Percentiles rank a stretch among this genome's conserved stretches.
These are phyloP conservation scores for Fusarium sp. DNA, from an alignment of 2,329 filamentous ascomycete species.

Conservation along the genomic window DNA sequence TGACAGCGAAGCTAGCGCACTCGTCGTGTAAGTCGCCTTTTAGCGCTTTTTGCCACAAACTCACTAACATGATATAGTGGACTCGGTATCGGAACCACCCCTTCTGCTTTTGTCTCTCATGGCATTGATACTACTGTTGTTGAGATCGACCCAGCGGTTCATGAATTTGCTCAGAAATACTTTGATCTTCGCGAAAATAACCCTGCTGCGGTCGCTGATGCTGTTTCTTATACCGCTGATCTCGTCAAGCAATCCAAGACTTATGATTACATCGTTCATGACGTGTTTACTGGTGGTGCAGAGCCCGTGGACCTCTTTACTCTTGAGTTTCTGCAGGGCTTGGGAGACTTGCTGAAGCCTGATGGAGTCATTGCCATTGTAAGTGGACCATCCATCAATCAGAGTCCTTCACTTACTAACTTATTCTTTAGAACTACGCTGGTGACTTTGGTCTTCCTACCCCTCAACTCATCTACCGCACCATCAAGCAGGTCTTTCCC, in stretches of 20 bases:
- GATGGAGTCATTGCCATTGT: constrained; percentile 91
- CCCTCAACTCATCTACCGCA: constrained; percentile 82
- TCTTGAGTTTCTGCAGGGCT: constrained; percentile 79
- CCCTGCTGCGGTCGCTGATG: constrained; percentile 84
- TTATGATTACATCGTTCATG: constrained; percentile 96
- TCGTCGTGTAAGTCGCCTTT: constrained; percentile 78
- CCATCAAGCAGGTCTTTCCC: constrained; percentile 86
- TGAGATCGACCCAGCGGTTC: constrained; percentile 91
- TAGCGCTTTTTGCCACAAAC: background rate
- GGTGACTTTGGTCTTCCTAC: constrained; percentile 85
- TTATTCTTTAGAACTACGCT: constrained; percentile 82
- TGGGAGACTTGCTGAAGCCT: constrained; percentile 78
- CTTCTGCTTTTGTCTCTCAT: constrained; percentile 86
- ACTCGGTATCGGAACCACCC: constrained; percentile 91
- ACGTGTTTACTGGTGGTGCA: constrained; percentile 96
- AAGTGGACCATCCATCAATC: constrained; percentile 53
- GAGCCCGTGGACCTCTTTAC: constrained; percentile 93
- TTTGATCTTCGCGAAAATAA: constrained; percentile 85
- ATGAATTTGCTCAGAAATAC: constrained; percentile 84
- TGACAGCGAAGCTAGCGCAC: constrained; percentile 79
- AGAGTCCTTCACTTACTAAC: constrained; percentile 29
- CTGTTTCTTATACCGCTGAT: constrained; percentile 74
- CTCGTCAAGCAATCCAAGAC: constrained; percentile 60
- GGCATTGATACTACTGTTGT: constrained; percentile 94
- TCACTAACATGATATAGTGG: constrained; percentile 66